Evolutionary conservation across 495 filamentous ascomycete genomes (phyloP).

Genomic region (Penicilliopsis zonata): DNA sequence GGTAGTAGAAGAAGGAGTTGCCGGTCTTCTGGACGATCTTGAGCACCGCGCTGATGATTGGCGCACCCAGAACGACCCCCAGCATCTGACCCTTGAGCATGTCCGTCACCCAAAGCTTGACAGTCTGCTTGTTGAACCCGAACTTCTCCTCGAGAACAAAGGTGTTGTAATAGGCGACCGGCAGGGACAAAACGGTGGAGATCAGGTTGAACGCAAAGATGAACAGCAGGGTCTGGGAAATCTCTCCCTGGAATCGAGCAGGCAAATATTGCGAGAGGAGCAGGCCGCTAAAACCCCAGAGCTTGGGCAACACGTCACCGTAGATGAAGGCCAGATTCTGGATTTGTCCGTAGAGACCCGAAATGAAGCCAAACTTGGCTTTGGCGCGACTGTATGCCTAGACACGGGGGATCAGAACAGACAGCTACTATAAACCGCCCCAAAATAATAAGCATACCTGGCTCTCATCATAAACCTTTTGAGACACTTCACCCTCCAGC

Average conservation of each 20-base stretch:
- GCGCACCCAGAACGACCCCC: constrained; percentile 63
- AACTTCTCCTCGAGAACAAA: constrained; percentile 96
- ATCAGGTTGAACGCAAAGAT: constrained; percentile 76
- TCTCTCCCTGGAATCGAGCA: constrained; percentile 74
- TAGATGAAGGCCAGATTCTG: constrained; percentile 83
- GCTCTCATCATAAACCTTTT: constrained; percentile 87
- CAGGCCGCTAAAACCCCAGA: constrained; percentile 73
- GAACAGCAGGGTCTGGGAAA: constrained; percentile 87
- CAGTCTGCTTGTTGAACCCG: constrained; percentile 96
- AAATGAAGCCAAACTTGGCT: constrained; percentile 73
- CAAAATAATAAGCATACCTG: constrained; percentile 41
- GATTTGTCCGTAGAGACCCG: constrained; percentile 68
- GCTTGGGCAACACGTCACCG: constrained; percentile 76
- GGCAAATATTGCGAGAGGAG: constrained; percentile 64
- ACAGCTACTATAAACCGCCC: constrained; percentile 3
- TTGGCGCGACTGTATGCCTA: constrained; percentile 91
- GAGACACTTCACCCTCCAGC: constrained; percentile 71
- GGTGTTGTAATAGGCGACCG: constrained; percentile 78
- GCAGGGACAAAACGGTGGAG: constrained; percentile 64
- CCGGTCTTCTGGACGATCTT: constrained; percentile 87
- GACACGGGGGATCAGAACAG: not conserved
- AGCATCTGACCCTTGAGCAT: constrained; percentile 85
- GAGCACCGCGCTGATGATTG: constrained; percentile 82
- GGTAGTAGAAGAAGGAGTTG: constrained; percentile 88
- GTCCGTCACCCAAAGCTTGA: constrained; percentile 79